Evolutionary conservation across 2,329 filamentous ascomycete genomes (phyloP), one percentile per base, ranked within the genome.

Genomic region (Lasiodiplodia hormozganensis): DNA sequence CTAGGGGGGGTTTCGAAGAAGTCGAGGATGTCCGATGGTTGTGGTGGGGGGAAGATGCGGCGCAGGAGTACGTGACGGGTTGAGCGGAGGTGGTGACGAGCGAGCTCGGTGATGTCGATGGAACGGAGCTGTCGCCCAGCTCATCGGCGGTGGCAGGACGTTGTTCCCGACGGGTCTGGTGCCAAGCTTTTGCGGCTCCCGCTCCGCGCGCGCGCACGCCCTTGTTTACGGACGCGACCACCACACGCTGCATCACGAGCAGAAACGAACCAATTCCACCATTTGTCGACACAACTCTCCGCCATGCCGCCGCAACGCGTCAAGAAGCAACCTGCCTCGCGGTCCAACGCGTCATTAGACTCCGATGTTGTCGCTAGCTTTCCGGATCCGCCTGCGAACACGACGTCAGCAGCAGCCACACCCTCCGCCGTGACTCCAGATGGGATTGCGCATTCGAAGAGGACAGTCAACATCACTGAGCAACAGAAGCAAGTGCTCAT

Each of bases 401-500:
- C 52, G 34, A 51, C 83, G 10, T 62, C 68, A 36, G 23, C 43
- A 11, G 60, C 65, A 21, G 54, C n/a, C 25, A 54, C 23, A 11
- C 52, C 65, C 16, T 54, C 60, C 16, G 70, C 69, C 23, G 70
- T 69, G 62, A 73, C 74, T 40, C 71, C 72, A 23, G 71, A 73
- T n/a, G 68, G 70, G 65, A 70, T 11, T 6, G 68, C 64, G 66
- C 69, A 11, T 36, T 38, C 14, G 69, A 70, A 64, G 57, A 58
- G 18, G 54, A 64, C 5, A 2, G 62, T 70, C 10, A 60, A 69
- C 3, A 79, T 82, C 57, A 81, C 80, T 31, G 73, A 76, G 54
- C 74, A 85, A 51, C 93, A 97, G 78, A 97, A 97, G 80, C 92
- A 96, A 79, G 91, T 92, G 12, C 83, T 97, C 64, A 90, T 97